Evolutionary conservation across 352 stramenopile species (phyloP).

Genomic region (Globisporangium nodosum): DNA sequence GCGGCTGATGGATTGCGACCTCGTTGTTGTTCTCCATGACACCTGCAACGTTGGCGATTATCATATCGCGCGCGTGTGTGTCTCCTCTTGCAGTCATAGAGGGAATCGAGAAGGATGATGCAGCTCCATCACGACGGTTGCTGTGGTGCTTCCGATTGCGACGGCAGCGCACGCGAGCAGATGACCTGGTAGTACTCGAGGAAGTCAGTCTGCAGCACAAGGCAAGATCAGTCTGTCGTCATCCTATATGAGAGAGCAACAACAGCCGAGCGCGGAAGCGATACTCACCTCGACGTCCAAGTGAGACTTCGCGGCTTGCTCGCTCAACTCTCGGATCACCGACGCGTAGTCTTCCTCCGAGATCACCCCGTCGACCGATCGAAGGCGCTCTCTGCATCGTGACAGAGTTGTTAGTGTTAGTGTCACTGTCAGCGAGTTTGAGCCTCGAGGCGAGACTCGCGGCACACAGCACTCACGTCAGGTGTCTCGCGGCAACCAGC

Average conservation of each 20-base stretch:
- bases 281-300: constrained; percentile 24
- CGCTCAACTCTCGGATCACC: constrained; percentile 26
- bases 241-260: neutral
- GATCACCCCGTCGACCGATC: constrained; percentile 10
- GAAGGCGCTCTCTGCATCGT: neutral
- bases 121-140: no score
- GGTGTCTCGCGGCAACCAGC: constrained; percentile 13
- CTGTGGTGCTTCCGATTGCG: no score
- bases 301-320: constrained; percentile 8
- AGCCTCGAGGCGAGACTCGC: neutral
- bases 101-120: no score
- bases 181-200: constrained; percentile 57
- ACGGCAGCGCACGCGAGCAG: constrained; percentile 33
- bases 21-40: no score
- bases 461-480: constrained; percentile 5
- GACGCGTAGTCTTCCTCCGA: constrained; percentile 23
- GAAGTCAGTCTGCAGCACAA: constrained; percentile 25
- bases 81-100: no score
- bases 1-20: no score
- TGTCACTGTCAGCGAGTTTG: neutral
- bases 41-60: no score
- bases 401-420: neutral
- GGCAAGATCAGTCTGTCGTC: neutral
- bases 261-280: neutral
- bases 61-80: no score